A percentile compares a stretch with the other conserved stretches of the same genome.
Evolutionary conservation across 2,329 filamentous ascomycete genomes (phyloP).

Genomic region (Lachnellula cervina): DNA sequence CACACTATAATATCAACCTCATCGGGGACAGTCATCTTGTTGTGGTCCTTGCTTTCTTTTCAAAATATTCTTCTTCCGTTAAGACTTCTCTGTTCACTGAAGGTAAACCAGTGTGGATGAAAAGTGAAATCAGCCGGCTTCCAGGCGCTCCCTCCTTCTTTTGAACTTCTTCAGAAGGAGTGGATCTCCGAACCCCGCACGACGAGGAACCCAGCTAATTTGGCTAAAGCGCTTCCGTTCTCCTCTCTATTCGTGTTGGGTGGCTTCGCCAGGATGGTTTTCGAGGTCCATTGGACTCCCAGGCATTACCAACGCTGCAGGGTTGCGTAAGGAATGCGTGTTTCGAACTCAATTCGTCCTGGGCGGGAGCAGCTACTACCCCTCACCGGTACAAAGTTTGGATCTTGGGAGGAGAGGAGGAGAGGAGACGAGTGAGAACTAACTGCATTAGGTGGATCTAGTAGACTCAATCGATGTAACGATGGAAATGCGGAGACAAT

Average conservation of each 20-base stretch:
- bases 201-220: background rate
- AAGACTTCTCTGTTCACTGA: background rate
- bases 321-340: constrained; percentile 1
- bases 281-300: background rate
- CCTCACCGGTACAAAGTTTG: background rate
- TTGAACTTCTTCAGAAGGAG: background rate
- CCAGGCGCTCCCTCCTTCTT: background rate
- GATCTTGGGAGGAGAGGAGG: background rate
- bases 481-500: background rate
- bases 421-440: background rate
- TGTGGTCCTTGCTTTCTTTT: background rate
- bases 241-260: background rate
- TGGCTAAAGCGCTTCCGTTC: constrained; percentile 4
- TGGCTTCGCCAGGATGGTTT: background rate
- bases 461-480: background rate
- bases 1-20: constrained; percentile 50
- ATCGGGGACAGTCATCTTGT: constrained; percentile 27
- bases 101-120: background rate
- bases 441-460: constrained; percentile 8
- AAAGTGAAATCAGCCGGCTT: background rate
- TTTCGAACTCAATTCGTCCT: background rate
- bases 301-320: background rate
- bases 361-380: background rate
- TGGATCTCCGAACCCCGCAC: constrained; percentile 4
- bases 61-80: background rate